Conservation (phyloP, 2,329 filamentous ascomycete genomes). For the Cordyceps farinosa region DNA sequence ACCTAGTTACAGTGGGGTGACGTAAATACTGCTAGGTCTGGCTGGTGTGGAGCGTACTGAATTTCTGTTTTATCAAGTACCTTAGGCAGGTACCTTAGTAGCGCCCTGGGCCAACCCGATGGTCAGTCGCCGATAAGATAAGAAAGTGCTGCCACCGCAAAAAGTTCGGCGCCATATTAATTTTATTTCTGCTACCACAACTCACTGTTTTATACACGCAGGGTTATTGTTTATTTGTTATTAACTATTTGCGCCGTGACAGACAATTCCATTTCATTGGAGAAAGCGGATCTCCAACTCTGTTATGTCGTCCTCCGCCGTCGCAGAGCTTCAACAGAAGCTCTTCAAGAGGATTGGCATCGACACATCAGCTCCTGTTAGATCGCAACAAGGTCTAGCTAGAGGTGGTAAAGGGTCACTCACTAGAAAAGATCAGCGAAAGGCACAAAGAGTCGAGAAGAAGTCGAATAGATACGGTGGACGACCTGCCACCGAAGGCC, state of each 20-base stretch:
- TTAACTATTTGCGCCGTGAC: neutral
- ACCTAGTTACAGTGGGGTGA: too few relatives aligned
- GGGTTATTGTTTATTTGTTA: neutral
- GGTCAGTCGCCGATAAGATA: slow-evolving; percentile 7
- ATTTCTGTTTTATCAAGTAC: too few relatives aligned
- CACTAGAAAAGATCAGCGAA: slow-evolving; percentile 62
- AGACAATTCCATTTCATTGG: neutral
- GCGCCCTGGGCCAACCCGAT: too few relatives aligned
- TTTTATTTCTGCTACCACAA: neutral
- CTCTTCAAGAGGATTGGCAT: slow-evolving; percentile 37
- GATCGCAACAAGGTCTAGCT: slow-evolving; percentile 18
- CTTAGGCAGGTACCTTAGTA: too few relatives aligned
- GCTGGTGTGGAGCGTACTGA: too few relatives aligned
- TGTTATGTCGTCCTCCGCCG: slow-evolving; percentile 26
- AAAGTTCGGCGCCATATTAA: slow-evolving; percentile 7
- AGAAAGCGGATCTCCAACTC: neutral
- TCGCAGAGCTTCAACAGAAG: slow-evolving; percentile 35
- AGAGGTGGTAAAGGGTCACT: slow-evolving; percentile 21
- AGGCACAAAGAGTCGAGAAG: slow-evolving; percentile 60
- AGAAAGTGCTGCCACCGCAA: slow-evolving; percentile 7
- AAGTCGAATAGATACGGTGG: slow-evolving; percentile 40
- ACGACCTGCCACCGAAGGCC: slow-evolving; percentile 16
- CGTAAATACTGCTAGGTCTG: too few relatives aligned
- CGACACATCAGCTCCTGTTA: slow-evolving; percentile 25
- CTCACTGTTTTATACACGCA: neutral